These are phyloP conservation scores for Fusarium pseudocircinatum DNA, from an alignment of 2,329 filamentous ascomycete species.

Conservation along the genomic window DNA sequence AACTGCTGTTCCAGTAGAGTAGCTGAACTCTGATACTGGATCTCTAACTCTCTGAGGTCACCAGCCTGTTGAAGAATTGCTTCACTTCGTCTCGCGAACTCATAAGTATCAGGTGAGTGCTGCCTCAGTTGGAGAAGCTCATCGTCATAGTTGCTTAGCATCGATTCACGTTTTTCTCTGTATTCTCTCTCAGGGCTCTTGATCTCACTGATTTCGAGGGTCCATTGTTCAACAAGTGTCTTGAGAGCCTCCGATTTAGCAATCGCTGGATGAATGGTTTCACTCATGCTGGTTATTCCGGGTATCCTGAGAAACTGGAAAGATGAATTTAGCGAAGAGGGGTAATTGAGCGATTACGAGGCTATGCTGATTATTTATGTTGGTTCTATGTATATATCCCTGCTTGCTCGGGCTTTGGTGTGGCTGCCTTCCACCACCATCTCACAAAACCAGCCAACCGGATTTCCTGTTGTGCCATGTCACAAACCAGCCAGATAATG, in stretches of 20 bases:
- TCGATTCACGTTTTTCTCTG: fast-evolving
- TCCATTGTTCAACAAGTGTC: background rate
- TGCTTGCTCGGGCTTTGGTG: background rate
- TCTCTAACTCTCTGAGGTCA: background rate
- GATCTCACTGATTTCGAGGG: background rate
- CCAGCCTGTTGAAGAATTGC: background rate
- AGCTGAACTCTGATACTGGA: background rate
- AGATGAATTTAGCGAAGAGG: fast-evolving
- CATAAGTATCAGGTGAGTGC: fast-evolving
- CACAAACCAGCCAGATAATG: background rate
- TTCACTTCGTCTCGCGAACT: fast-evolving
- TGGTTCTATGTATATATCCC: background rate
- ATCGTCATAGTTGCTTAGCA: background rate
- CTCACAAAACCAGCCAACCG: background rate
- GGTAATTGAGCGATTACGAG: fast-evolving
- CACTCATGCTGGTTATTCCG: background rate
- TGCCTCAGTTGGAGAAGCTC: background rate
- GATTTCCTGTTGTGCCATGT: fast-evolving
- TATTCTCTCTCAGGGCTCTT: background rate
- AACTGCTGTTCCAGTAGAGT: background rate
- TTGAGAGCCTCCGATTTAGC: background rate
- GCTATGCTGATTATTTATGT: background rate
- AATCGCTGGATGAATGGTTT: background rate
- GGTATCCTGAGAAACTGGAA: fast-evolving
- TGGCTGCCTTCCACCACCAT: background rate